Evolutionary conservation across 2,329 filamentous ascomycete genomes (phyloP).

Genomic region (Diatrype stigma): DNA sequence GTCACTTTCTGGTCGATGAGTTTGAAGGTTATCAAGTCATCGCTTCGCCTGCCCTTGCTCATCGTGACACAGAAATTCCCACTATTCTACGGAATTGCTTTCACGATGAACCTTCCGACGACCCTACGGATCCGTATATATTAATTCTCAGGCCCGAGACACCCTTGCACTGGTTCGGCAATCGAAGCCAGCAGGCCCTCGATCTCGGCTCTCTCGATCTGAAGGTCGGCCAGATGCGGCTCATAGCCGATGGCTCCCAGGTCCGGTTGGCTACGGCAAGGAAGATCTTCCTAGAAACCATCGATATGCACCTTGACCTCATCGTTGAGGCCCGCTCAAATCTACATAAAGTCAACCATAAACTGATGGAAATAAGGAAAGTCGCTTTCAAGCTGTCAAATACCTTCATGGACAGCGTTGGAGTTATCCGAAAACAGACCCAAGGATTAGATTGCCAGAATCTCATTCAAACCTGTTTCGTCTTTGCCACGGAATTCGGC

Average conservation of each 20-base stretch:
- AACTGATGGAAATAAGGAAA: constrained; percentile 90
- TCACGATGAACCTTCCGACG: constrained; percentile 57
- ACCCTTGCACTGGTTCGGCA: constrained; percentile 75
- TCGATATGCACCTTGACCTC: constrained; percentile 81
- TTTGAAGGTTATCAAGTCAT: constrained; percentile 78
- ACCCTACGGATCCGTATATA: constrained; percentile 76
- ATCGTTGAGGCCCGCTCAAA: constrained; percentile 91
- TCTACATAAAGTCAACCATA: constrained; percentile 83
- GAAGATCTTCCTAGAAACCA: constrained; percentile 68
- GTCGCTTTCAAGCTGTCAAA: constrained; percentile 96
- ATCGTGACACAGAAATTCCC: constrained; percentile 76
- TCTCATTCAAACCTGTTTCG: constrained; percentile 94
- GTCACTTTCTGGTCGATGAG: constrained; percentile 83
- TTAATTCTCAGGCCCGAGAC: constrained; percentile 81
- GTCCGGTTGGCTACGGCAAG: constrained; percentile 75
- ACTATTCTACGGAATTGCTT: constrained; percentile 72
- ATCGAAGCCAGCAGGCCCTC: constrained; percentile 65
- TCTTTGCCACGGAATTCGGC: constrained; percentile 98
- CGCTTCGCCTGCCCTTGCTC: constrained; percentile 73
- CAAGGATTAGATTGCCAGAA: constrained; percentile 84
- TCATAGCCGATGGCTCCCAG: constrained; percentile 85
- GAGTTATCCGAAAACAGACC: constrained; percentile 84
- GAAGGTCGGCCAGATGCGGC: constrained; percentile 77
- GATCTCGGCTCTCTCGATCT: constrained; percentile 79
- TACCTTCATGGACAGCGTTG: constrained; percentile 97